Base-by-base conservation (phyloP, 2,329 filamentous ascomycete genomes). In the Botrytis sinoallii region DNA sequence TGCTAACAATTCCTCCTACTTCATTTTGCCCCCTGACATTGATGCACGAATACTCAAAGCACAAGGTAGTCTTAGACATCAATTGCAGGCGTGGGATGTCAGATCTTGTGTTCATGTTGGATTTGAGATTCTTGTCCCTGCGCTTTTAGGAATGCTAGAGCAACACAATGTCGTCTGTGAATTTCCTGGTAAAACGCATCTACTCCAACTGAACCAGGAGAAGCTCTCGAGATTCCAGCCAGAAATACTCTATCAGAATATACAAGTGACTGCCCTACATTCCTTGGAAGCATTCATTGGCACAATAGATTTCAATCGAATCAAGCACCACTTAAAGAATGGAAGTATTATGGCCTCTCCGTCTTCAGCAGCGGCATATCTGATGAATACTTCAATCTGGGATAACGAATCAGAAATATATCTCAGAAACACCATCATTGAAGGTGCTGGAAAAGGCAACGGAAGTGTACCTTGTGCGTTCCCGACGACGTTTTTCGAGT, bases 221-320 rank as follows among this genome's bases (percentile, higher is more conserved):
- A 83, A 82, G 71, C 55, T 82, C 71, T 75, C 77, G 18, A 76
- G 76, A 32, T 80, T 83, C 63, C 70, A 74, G 8, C 76, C 79
- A 1, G 79, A 79, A 46, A 75, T 78, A n/a, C 75, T 83, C 7
- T 81, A 81, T 61, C 75, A 75, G 2, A 74, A 75, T n/a, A 57
- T 75, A 42, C 78, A 79, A 57, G 79, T 77, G 14, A 82, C 83
- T 0, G 69, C 79, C 0, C 73, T 83, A 6, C 82, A 84, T 73
- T 84, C 44, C 8, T 46, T 46, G 44, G 44, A 46, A 22, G 44
- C 44, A 9, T 46, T 46, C 20, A 46, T 22, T 46, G 44, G 44
- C 20, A 22, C 44, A 22, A 9, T 46, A 46, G 44, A 46, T 46
- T 46, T 46, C 44, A 46, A 46, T 46, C 20, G 44, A 46, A 46